A percentile compares a stretch with the other conserved stretches of the same genome.
Evolutionary conservation across 2,329 filamentous ascomycete species (phyloP).

Genomic region (Simplicillium sp.): DNA sequence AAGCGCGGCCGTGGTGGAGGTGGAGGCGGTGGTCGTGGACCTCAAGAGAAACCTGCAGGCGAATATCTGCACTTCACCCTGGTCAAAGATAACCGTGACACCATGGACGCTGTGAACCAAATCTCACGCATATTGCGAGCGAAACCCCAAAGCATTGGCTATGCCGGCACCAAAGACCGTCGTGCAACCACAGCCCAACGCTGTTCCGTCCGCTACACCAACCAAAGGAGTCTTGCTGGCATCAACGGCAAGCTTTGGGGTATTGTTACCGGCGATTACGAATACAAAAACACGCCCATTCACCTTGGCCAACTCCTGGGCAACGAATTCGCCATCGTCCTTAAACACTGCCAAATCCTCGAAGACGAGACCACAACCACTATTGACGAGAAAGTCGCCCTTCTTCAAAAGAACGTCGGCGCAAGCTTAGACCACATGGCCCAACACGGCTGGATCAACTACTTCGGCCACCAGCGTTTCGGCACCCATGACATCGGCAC

Average conservation of each 20-base stretch:
- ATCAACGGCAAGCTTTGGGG: conserved; percentile 56
- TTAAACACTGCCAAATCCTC: conserved; percentile 70
- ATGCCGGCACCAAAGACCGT: conserved; percentile 83
- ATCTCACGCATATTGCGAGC: conserved; percentile 65
- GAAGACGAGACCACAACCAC: conserved; percentile 18
- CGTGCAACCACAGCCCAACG: conserved; percentile 80
- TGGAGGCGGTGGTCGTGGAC: conserved; percentile 12
- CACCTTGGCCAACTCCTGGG: conserved; percentile 76
- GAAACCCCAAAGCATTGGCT: conserved; percentile 63
- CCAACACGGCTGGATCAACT: conserved; percentile 84
- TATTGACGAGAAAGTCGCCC: conserved; percentile 17
- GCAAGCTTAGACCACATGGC: conserved; percentile 58
- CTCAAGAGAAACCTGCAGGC: conserved; percentile 36
- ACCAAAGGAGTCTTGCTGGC: conserved; percentile 49
- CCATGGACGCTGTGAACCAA: conserved; percentile 79
- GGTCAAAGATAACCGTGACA: conserved; percentile 96
- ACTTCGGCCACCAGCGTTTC: conserved; percentile 95
- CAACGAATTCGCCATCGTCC: conserved; percentile 87
- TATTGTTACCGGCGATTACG: conserved; percentile 69
- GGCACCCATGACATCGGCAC: conserved; percentile 82
- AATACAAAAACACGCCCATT: conserved; percentile 61
- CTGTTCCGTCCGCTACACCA: conserved; percentile 51
- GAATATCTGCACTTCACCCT: conserved; percentile 85
- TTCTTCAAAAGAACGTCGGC: conserved; percentile 31
- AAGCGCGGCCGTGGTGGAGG: conserved; percentile 10